Percentiles rank a stretch among this genome's conserved stretches.
Conservation (phyloP, 139 green algal genomes). For the Micromonas commoda region DNA sequence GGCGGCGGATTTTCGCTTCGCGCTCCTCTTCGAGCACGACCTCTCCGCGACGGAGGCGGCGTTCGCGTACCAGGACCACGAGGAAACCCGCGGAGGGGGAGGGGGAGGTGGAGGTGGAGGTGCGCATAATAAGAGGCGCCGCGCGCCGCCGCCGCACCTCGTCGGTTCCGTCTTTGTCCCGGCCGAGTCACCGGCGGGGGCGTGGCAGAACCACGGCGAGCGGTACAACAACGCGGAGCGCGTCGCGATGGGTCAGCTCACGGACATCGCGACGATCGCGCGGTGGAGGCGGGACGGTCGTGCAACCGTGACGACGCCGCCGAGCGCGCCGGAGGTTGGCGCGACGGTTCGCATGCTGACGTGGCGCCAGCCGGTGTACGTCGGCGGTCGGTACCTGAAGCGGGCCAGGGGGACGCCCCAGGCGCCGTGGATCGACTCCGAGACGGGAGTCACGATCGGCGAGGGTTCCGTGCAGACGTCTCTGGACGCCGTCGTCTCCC, state of each 20-base stretch:
- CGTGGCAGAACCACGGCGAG: background rate
- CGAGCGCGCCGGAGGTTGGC: background rate
- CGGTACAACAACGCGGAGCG: background rate
- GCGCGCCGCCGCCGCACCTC: no score
- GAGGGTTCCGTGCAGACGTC: slow-evolving; percentile 42
- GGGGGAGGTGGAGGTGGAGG: no score
- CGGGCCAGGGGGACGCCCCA: slow-evolving; percentile 36
- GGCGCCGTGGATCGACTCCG: slow-evolving; percentile 48
- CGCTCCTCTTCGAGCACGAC: background rate
- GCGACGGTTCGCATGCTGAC: background rate
- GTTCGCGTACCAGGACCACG: background rate
- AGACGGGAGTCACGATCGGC: slow-evolving; percentile 44
- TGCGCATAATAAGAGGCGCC: no score
- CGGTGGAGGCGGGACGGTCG: background rate
- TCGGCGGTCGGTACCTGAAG: slow-evolving; percentile 42
- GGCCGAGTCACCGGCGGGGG: background rate
- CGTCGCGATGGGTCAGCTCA: background rate
- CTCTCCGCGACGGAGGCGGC: background rate
- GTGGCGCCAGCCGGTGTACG: slow-evolving; percentile 12
- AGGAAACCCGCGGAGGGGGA: background rate
- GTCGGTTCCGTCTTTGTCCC: no score
- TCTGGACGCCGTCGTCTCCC: slow-evolving; percentile 39
- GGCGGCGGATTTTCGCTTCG: background rate
- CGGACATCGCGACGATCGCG: background rate
- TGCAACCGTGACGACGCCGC: no score